These are phyloP conservation scores for Microascus cirrosus DNA, from an alignment of 2,329 filamentous ascomycete species.

Conservation along the genomic window DNA sequence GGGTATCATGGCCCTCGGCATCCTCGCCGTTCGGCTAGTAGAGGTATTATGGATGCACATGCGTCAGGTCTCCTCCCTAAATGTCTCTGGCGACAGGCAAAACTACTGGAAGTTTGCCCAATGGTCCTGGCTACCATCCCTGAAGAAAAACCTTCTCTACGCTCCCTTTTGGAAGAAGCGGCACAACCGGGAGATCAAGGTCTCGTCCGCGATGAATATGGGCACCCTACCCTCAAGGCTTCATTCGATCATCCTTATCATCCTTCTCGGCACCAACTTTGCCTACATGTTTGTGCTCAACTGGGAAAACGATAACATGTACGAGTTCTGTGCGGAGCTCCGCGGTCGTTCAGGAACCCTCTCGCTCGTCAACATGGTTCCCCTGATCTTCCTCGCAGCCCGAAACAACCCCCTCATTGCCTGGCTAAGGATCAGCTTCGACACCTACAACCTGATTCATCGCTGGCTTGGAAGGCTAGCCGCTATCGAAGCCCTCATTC, in stretches of 20 bases:
- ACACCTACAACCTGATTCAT: slow-evolving; percentile 74
- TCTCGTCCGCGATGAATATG: slow-evolving; percentile 48
- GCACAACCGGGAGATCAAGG: slow-evolving; percentile 55
- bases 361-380: slow-evolving; percentile 65
- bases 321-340: slow-evolving; percentile 48
- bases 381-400: slow-evolving; percentile 62
- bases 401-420: slow-evolving; percentile 70
- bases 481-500: slow-evolving; percentile 55
- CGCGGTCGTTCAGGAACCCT: slow-evolving; percentile 62
- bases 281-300: slow-evolving; percentile 52
- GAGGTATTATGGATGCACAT: slow-evolving; percentile 45
- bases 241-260: slow-evolving; percentile 43
- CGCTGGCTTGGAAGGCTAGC: slow-evolving; percentile 73
- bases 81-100: slow-evolving; percentile 36
- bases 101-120: slow-evolving; percentile 47
- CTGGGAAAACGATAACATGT: slow-evolving; percentile 46
- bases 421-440: slow-evolving; percentile 63
- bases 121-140: slow-evolving; percentile 46
- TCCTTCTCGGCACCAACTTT: slow-evolving; percentile 50
- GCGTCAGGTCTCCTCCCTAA: slow-evolving; percentile 50
- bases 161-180: slow-evolving; percentile 54
- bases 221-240: slow-evolving; percentile 58
- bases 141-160: slow-evolving; percentile 50
- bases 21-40: slow-evolving; percentile 40
- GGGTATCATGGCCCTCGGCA: slow-evolving; percentile 40